Conservation (phyloP, 306 rosid genomes). For the Hippophae tibetana region DNA sequence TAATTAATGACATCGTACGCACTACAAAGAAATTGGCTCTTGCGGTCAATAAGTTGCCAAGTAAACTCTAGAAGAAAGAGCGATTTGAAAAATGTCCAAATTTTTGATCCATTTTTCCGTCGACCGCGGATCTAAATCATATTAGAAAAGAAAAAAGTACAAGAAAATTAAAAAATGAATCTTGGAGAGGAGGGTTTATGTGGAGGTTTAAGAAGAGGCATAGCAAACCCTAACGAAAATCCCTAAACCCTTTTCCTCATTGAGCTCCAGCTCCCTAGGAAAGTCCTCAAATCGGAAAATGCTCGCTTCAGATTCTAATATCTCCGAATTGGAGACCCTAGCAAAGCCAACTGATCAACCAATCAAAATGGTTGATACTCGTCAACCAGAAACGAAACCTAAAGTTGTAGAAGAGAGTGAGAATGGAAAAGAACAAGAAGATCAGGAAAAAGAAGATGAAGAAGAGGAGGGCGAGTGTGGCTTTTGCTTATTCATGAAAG, state of each 20-base stretch:
- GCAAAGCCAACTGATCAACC: constrained; percentile 10
- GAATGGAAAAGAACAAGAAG: constrained; percentile 6
- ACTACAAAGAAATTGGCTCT: too few species aligned
- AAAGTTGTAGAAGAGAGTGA: constrained; percentile 3
- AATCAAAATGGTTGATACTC: constrained; percentile 9
- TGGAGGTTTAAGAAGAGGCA: too few species aligned
- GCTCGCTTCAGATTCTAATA: constrained; percentile 22
- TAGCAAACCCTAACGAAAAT: too few species aligned
- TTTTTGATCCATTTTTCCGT: too few species aligned
- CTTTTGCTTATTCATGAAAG: constrained; percentile 84
- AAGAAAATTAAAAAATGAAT: too few species aligned
- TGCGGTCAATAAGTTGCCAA: too few species aligned
- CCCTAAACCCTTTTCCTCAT: neutral
- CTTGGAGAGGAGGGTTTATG: too few species aligned
- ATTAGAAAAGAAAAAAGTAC: too few species aligned
- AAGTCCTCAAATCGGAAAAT: constrained; percentile 1
- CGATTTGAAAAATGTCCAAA: too few species aligned
- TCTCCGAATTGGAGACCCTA: constrained; percentile 14
- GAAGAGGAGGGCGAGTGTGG: constrained; percentile 74
- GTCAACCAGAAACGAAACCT: constrained; percentile 4
- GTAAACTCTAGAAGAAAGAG: too few species aligned
- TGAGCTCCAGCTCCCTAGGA: neutral
- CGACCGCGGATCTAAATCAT: too few species aligned
- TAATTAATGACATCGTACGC: too few species aligned
- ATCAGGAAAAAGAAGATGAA: constrained; percentile 21